Evolutionary conservation across 1,284 basidiomycete species (phyloP), one percentile per base, ranked within the genome.

Genomic region (Cronartium ribicola): DNA sequence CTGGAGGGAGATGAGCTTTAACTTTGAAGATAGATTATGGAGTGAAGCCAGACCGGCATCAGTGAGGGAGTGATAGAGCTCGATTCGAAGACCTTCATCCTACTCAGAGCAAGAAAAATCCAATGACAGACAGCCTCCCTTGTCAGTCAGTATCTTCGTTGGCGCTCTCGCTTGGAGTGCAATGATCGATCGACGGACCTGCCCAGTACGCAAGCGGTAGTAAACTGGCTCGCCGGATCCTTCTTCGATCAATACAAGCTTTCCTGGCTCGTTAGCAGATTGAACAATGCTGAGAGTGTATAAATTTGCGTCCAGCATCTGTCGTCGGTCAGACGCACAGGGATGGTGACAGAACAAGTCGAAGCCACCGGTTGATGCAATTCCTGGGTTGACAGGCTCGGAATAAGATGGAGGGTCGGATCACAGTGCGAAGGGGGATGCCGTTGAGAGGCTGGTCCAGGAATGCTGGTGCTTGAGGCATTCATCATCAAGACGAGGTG

Each of bases 271-370:
- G 40, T 48, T 72, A 1, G 46, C n/a, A 14, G 69, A 72, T 36
- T 39, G 61, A 41, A 65, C 51, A n/a, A 72, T 65, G 40, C 14
- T 72, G 29, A 72, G 36, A 29, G 69, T 65, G 14, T 65, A 65
- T 14, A 72, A 62, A 41, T 72, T 72, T 13, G n/a, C 61, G 51
- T 72, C 69, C 22, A 72, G 36, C 69, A 72, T 72, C 29, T 29
- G 29, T 29, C 29, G 29, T 29, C 29, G 29, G 29, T 29, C 29
- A 29, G 29, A 29, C 29, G 29, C 29, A 29, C 29, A 29, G 29
- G 29, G 29, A 2, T 29, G 29, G 29, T 29, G 29, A 29, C 2
- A 29, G 29, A 29, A 29, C 29, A 29, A 29, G 29, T 29, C 29
- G 29, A 29, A 29, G 29, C 29, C 29, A 29, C 29, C 29, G 29